Percentiles rank a stretch among this genome's conserved stretches.
These are phyloP conservation scores for Ajuga chamaepitys DNA, from an alignment of 257 asterid species.

Conservation along the genomic window DNA sequence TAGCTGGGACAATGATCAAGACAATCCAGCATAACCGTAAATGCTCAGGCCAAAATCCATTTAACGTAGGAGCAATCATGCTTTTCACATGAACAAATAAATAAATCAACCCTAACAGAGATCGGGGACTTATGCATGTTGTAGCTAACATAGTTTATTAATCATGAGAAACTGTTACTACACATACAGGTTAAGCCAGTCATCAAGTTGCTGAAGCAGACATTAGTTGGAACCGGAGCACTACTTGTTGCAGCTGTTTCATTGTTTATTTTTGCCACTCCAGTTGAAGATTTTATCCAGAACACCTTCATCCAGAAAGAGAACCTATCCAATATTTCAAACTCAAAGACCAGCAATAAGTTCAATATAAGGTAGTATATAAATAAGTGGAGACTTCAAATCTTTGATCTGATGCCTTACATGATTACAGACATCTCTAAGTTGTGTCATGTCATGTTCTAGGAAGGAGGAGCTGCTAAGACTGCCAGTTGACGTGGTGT, in stretches of 20 bases:
- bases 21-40: not conserved
- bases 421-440: constrained; percentile 1
- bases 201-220: constrained; percentile 81
- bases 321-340: constrained; percentile 32
- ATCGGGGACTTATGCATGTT: not conserved
- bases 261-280: constrained; percentile 65
- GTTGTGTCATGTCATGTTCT: constrained; percentile 7
- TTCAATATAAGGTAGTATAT: constrained; percentile 48
- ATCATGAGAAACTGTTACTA: not conserved
- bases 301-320: constrained; percentile 32
- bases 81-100: not conserved
- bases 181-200: constrained; percentile 77
- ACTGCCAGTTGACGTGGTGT: constrained; percentile 57
- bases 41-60: not conserved
- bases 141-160: not conserved
- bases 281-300: constrained; percentile 64
- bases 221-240: constrained; percentile 82
- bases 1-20: not conserved
- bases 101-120: not conserved
- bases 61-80: not conserved
- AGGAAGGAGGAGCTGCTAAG: constrained; percentile 80
- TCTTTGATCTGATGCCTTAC: not conserved
- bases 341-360: constrained; percentile 33
- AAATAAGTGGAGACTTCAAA: not conserved
- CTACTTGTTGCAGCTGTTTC: constrained; percentile 65